Percentiles rank a stretch among this genome's conserved stretches.
Evolutionary conservation across 306 rosid genomes (phyloP).

Genomic region (Echinosophora koreensis): DNA sequence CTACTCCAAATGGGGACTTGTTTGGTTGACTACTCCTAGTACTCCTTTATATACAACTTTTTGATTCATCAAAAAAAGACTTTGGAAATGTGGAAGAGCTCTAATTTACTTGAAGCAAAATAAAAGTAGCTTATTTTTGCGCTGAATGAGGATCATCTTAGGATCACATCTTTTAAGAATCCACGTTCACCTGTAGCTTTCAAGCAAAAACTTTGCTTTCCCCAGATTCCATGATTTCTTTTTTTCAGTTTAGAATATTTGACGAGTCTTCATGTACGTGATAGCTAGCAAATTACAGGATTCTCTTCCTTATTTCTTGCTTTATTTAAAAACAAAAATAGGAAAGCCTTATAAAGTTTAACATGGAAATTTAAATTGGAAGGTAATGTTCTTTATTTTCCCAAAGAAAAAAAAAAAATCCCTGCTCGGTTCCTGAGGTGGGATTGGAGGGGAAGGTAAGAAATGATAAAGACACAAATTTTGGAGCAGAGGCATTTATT

Average conservation of each 20-base stretch:
- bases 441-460: neutral
- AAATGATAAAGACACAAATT: conserved; percentile 2
- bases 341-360: neutral
- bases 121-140: neutral
- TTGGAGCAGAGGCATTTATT: conserved; percentile 30
- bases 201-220: conserved; percentile 10
- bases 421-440: neutral
- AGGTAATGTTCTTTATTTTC: neutral
- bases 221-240: neutral
- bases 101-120: neutral
- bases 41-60: no score
- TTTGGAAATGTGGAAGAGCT: neutral
- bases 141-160: conserved; percentile 8
- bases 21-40: no score
- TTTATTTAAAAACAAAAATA: neutral
- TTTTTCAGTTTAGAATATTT: neutral
- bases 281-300: conserved; percentile 2
- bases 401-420: neutral
- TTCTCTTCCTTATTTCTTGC: neutral
- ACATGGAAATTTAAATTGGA: neutral
- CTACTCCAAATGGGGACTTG: no score
- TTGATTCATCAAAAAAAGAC: no score
- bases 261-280: neutral
- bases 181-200: neutral
- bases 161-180: neutral